Percentiles rank a stretch among this genome's conserved stretches.
Evolutionary conservation across 1,139 yeast genomes (phyloP).

Genomic region (Debaryomycetaceae sp.): DNA sequence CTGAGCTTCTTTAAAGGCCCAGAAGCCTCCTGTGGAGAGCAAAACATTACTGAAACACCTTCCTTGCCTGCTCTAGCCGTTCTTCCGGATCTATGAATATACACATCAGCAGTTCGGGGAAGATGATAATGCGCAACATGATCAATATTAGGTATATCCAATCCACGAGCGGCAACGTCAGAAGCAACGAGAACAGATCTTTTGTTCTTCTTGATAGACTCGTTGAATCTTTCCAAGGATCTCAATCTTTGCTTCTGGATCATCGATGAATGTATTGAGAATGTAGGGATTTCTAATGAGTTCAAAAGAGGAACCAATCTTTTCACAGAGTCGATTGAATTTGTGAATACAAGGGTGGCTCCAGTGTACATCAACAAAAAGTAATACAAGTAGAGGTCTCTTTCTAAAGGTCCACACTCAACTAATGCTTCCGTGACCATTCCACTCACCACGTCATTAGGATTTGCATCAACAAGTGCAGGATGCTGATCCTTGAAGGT

Average conservation of each 20-base stretch:
- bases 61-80: conserved; percentile 94
- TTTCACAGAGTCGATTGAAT: conserved; percentile 90
- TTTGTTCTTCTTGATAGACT: conserved; percentile 46
- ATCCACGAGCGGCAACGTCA: conserved; percentile 98
- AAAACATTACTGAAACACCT: conserved; percentile 90
- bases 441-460: conserved; percentile 74
- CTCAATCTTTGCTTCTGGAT: conserved; percentile 88
- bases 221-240: conserved; percentile 71
- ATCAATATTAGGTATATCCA: conserved; percentile 86
- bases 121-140: conserved; percentile 96
- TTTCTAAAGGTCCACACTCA: conserved; percentile 87
- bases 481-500: conserved; percentile 60
- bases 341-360: conserved; percentile 85
- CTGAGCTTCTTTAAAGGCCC: conserved; percentile 82
- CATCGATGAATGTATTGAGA: conserved; percentile 91
- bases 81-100: conserved; percentile 95
- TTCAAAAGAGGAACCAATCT: conserved; percentile 74
- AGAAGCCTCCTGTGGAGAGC: conserved; percentile 90
- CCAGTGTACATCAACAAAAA: conserved; percentile 87
- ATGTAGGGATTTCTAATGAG: conserved; percentile 67
- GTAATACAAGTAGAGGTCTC: conserved; percentile 88
- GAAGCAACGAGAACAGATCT: conserved; percentile 84
- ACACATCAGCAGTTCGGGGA: conserved; percentile 92
- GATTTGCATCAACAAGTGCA: conserved; percentile 76
- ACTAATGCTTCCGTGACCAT: conserved; percentile 81